Conservation (phyloP, 257 asterid genomes). For the Ligustrum vulgare region DNA sequence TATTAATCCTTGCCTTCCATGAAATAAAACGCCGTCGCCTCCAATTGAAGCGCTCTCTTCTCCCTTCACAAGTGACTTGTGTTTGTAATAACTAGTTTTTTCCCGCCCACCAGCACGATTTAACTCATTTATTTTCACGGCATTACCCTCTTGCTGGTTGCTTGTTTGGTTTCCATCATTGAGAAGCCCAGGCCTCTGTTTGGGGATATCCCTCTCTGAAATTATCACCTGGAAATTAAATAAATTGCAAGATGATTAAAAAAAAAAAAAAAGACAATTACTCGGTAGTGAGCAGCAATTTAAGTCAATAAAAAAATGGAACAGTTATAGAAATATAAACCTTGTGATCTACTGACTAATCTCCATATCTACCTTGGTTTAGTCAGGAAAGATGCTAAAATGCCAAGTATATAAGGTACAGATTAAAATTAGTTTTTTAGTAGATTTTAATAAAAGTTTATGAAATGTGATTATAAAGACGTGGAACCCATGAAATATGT, state of each 20-base stretch:
- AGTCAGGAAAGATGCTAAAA: neutral
- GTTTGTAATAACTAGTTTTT: constrained; percentile 30
- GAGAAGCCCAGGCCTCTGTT: constrained; percentile 37
- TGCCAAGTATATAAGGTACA: neutral
- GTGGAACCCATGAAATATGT: too few species aligned
- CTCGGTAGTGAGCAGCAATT: too few species aligned
- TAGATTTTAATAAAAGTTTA: too few species aligned
- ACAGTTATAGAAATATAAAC: too few species aligned
- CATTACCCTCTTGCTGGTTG: constrained; percentile 30
- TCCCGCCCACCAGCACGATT: constrained; percentile 38
- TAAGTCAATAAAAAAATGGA: too few species aligned
- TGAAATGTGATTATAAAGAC: too few species aligned
- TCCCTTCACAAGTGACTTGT: constrained; percentile 31
- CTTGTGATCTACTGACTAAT: neutral
- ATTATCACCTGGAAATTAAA: constrained; percentile 40
- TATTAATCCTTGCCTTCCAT: constrained; percentile 36
- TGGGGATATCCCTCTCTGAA: constrained; percentile 37
- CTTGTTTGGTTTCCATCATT: constrained; percentile 24
- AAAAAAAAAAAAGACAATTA: too few species aligned
- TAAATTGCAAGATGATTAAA: constrained; percentile 26
- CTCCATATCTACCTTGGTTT: neutral
- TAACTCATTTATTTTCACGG: constrained; percentile 38
- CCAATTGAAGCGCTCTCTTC: constrained; percentile 41
- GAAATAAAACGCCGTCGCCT: constrained; percentile 24
- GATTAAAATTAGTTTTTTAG: too few species aligned